Percentiles rank a stretch among this genome's conserved stretches.
These are phyloP conservation scores for Alternaria hordeiaustralica DNA, from an alignment of 2,329 filamentous ascomycete genomes.

Conservation along the genomic window DNA sequence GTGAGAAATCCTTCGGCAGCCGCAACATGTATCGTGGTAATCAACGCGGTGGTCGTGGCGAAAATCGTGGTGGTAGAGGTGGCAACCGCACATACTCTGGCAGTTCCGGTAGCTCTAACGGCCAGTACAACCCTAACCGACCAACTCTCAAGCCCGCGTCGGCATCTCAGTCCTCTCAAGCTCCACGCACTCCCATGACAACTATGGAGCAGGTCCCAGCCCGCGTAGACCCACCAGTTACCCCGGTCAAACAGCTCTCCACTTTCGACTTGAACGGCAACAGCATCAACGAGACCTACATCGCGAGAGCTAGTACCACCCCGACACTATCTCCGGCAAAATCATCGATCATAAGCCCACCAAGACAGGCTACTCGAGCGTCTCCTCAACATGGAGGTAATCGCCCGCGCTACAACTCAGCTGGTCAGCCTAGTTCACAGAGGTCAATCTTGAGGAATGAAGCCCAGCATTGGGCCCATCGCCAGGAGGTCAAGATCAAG, in stretches of 20 bases:
- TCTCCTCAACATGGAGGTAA: neutral
- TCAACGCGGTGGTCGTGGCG: conserved; percentile 10
- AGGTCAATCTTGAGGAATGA: conserved; percentile 4
- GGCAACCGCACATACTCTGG: conserved; percentile 14
- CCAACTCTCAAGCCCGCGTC: conserved; percentile 5
- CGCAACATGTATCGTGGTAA: conserved; percentile 18
- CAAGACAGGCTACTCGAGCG: neutral
- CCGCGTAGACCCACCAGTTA: neutral
- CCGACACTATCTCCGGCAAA: neutral
- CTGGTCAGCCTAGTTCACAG: neutral
- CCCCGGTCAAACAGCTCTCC: conserved; percentile 8
- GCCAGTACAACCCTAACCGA: conserved; percentile 1
- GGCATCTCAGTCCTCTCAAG: neutral
- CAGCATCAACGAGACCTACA: conserved; percentile 25
- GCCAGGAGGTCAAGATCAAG: conserved; percentile 33
- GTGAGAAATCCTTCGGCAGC: neutral
- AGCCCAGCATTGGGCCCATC: conserved; percentile 20
- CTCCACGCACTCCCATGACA: neutral
- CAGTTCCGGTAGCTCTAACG: conserved; percentile 23
- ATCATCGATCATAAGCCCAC: neutral
- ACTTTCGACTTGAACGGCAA: conserved; percentile 17
- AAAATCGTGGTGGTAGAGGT: conserved; percentile 12
- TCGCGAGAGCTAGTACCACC: neutral
- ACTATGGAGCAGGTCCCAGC: conserved; percentile 4
- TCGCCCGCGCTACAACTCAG: neutral